A percentile compares a stretch with the other conserved stretches of the same genome.
phyloP scores from a whole-genome alignment of 768 basidiomycete species.

The Phallus indusiatus region DNA sequence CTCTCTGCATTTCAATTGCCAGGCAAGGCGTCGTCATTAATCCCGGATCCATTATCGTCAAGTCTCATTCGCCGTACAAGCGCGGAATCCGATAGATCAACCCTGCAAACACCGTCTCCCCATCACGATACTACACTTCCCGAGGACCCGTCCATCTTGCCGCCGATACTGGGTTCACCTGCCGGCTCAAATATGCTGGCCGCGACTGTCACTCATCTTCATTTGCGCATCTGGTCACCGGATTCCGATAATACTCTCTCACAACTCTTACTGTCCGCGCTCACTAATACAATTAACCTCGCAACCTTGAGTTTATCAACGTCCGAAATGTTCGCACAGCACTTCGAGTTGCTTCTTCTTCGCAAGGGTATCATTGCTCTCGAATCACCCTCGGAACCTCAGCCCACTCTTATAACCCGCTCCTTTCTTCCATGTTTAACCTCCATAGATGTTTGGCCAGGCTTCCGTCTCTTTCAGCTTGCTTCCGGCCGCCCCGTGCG shows the following conservation, averaged over 20 bases:
- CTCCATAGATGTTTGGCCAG: background rate
- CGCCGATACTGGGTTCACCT: too few species aligned
- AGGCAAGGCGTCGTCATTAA: background rate
- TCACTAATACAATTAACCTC: constrained; percentile 1
- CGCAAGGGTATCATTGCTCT: constrained; percentile 3
- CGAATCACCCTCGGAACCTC: background rate
- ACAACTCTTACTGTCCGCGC: constrained; percentile 1
- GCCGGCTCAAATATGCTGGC: background rate
- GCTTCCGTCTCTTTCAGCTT: constrained; percentile 4
- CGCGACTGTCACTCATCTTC: background rate
- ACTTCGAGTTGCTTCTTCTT: constrained; percentile 4
- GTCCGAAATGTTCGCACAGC: constrained; percentile 5
- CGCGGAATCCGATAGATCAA: background rate
- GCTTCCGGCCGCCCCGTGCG: constrained; percentile 4
- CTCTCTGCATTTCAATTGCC: background rate
- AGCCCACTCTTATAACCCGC: background rate
- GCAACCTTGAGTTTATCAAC: constrained; percentile 2
- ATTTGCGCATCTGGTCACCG: constrained; percentile 6
- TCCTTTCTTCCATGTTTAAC: constrained; percentile 1
- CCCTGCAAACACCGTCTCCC: background rate
- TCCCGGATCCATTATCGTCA: background rate
- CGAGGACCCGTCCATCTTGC: too few species aligned
- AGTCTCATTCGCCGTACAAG: background rate
- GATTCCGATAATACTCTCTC: constrained; percentile 4
- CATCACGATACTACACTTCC: background rate